Conservation (phyloP, 805 yeast genomes). For the Candida peoriensis region DNA sequence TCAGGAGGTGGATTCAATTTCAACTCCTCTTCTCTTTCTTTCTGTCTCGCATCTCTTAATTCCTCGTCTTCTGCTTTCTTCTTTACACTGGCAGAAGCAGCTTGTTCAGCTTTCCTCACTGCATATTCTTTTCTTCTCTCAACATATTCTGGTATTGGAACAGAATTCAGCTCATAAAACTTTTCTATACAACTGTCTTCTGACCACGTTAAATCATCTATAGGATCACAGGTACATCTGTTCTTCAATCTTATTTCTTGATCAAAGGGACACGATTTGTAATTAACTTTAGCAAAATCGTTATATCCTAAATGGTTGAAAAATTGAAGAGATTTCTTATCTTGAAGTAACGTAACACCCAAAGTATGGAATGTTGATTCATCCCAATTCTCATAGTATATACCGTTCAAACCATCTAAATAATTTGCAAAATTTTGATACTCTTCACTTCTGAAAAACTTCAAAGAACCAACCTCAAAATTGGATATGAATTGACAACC, state of each 20-base stretch:
- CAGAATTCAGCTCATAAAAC: constrained; percentile 37
- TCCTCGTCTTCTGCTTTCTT: constrained; percentile 4
- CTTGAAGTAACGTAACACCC: constrained; percentile 70
- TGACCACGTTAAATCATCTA: constrained; percentile 67
- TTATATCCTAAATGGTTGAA: constrained; percentile 76
- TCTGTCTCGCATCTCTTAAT: constrained; percentile 7
- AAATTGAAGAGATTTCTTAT: constrained; percentile 61
- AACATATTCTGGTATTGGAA: constrained; percentile 12
- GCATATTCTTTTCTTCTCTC: constrained; percentile 1
- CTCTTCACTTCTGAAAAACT: constrained; percentile 67
- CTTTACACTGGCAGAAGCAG: not conserved
- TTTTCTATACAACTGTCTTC: constrained; percentile 54
- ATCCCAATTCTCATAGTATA: constrained; percentile 90
- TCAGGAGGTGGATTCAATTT: too few species aligned
- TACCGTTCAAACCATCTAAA: constrained; percentile 70
- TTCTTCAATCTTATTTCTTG: constrained; percentile 47
- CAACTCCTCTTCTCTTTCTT: constrained; percentile 10
- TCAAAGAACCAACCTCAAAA: constrained; percentile 74
- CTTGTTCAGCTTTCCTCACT: constrained; percentile 1
- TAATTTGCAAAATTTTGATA: constrained; percentile 63
- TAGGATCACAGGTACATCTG: constrained; percentile 71
- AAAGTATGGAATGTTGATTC: constrained; percentile 86
- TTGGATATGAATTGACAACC: constrained; percentile 87
- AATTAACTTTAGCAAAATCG: constrained; percentile 54
- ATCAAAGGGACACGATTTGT: constrained; percentile 61